Evolutionary conservation across 257 asterid genomes (phyloP), one percentile per base, ranked within the genome.

Genomic region (Nicotiana sylvestris): DNA sequence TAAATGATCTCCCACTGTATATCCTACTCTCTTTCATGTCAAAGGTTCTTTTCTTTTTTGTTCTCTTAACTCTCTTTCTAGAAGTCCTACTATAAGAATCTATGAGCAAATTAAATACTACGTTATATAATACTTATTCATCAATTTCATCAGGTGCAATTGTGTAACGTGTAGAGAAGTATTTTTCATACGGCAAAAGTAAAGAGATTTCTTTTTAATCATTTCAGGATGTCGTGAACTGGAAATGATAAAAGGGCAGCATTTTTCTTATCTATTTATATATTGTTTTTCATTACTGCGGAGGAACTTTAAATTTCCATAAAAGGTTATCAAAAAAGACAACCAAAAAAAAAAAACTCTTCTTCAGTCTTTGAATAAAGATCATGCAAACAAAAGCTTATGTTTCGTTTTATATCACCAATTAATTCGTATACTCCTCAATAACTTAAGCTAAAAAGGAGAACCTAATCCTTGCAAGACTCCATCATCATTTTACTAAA

Each of bases 391-490:
- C 70, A 2, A 12, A 66, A 66, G 72, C 46, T 66, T 32, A 32
- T 66, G 13, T 66, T 66, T 66, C 27, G 62, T 72, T 49, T 13
- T 25, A 29, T 70, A 70, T 56, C 78, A 70, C 12, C 35, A 70
- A 70, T 25, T 72, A 72, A 72, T 25, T 46, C 78, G 5, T 72
- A 25, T 25, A 13, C 39, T 46, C 61, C 61, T 46, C 64, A 76
- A 76, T 72, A 76, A 76, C 51, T 51, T 76, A 51, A 13, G 33
- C 65, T 35, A 51, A 76, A 74, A 76, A 51, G 80, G 9, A 9
- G 80, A 51, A 32, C 30, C 46, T 9, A 76, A 76, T 76, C 46
- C 9, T 76, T 76, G 80, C 65, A 51, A 76, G 64, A 51, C 80
- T 15, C 46, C 80, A 51, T 51, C 46, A 53, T 29, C 35, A 15